Conservation (phyloP, 495 filamentous ascomycete species). For the Xylaria nigripes region DNA sequence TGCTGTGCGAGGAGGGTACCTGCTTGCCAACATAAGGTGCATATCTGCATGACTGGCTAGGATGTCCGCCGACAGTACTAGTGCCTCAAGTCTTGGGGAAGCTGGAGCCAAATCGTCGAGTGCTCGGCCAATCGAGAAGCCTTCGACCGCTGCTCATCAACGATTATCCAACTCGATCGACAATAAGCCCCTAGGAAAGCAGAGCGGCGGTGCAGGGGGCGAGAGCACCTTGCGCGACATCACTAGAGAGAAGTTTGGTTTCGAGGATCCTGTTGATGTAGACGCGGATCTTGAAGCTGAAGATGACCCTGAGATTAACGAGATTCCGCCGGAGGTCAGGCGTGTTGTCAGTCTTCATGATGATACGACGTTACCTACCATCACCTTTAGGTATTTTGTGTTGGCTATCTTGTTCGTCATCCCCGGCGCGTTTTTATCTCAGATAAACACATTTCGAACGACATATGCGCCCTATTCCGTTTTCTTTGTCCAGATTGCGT, state of each 20-base stretch:
- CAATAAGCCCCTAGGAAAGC: not conserved
- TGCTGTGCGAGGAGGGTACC: not conserved
- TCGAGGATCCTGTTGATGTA: conserved; percentile 30
- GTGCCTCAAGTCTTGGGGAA: not conserved
- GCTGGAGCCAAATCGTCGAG: conserved; percentile 8
- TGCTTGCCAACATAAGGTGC: not conserved
- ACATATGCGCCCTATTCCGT: conserved; percentile 49
- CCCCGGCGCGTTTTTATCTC: conserved; percentile 46
- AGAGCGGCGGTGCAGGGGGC: not conserved
- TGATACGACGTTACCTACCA: conserved; percentile 42
- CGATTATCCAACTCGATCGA: not conserved
- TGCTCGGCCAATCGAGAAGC: conserved; percentile 1
- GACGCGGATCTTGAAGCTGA: conserved; percentile 27
- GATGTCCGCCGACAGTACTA: conserved; percentile 6
- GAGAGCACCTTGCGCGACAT: not conserved
- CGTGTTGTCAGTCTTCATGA: conserved; percentile 46
- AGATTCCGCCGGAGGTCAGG: conserved; percentile 42
- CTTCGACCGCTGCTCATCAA: not conserved
- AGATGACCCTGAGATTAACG: conserved; percentile 40
- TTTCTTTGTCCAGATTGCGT: conserved; percentile 51
- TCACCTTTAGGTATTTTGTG: conserved; percentile 51
- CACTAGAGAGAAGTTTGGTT: conserved; percentile 12
- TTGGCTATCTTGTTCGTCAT: conserved; percentile 44
- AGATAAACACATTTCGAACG: conserved; percentile 47
- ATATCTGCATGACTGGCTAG: not conserved